Conservation (phyloP, 2,329 filamentous ascomycete genomes). For the Talaromyces sp. region DNA sequence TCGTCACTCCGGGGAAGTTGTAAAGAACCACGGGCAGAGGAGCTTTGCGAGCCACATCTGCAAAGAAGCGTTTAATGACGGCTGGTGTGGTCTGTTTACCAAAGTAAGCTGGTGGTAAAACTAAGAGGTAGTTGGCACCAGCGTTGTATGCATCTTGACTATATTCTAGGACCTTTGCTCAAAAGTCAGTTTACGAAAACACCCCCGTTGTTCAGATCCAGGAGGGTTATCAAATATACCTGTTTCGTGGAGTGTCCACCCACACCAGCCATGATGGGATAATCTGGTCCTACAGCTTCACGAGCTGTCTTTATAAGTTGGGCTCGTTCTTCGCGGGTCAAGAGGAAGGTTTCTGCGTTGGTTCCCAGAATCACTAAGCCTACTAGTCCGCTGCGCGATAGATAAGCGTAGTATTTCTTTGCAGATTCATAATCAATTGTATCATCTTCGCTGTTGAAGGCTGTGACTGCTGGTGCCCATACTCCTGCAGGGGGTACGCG, state of each 20-base stretch:
- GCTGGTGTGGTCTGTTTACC: constrained; percentile 55
- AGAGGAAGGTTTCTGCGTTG: constrained; percentile 53
- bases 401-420: constrained; percentile 49
- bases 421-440: constrained; percentile 46
- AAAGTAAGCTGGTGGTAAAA: constrained; percentile 62
- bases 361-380: constrained; percentile 53
- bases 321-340: constrained; percentile 56
- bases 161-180: constrained; percentile 43
- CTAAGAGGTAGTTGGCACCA: constrained; percentile 57
- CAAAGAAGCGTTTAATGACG: constrained; percentile 57
- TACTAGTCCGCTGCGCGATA: constrained; percentile 46
- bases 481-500: constrained; percentile 36
- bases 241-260: constrained; percentile 61
- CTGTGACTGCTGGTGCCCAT: constrained; percentile 52
- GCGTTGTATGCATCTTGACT: constrained; percentile 55
- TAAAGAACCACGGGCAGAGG: constrained; percentile 59
- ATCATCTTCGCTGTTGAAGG: constrained; percentile 49
- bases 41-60: constrained; percentile 50
- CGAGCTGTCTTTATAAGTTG: constrained; percentile 55
- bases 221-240: constrained; percentile 28
- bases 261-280: constrained; percentile 59
- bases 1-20: constrained; percentile 65
- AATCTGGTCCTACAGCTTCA: constrained; percentile 48
- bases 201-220: too few relatives aligned
- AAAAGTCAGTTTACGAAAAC: not conserved